Evolutionary conservation across 1,139 yeast species (phyloP).

Genomic region (Magnusiomyces suaveolens): DNA sequence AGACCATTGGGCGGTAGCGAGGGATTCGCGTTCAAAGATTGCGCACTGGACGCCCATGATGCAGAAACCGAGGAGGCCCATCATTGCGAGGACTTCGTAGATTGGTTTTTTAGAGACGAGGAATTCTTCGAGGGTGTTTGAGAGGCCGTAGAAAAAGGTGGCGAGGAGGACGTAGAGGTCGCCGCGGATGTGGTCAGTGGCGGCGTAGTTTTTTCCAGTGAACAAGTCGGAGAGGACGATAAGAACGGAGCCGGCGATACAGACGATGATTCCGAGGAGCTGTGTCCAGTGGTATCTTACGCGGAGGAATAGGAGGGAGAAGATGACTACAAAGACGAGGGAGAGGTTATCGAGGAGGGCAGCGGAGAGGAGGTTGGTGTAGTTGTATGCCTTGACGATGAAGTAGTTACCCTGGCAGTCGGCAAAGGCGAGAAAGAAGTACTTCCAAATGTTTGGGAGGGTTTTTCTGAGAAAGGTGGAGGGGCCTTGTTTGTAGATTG

Average conservation of each 20-base stretch:
- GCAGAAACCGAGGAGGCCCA: constrained; percentile 36
- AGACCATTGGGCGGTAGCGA: constrained; percentile 34
- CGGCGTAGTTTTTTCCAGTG: constrained; percentile 34
- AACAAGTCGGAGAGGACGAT: constrained; percentile 35
- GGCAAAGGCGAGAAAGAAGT: constrained; percentile 35
- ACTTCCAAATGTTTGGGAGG: constrained; percentile 36
- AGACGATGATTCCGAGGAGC: constrained; percentile 34
- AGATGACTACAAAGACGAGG: constrained; percentile 36
- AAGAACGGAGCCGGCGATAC: constrained; percentile 38
- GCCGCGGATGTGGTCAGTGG: constrained; percentile 35
- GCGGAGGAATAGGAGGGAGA: constrained; percentile 35
- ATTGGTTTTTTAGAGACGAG: constrained; percentile 38
- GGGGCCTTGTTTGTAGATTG: constrained; percentile 34
- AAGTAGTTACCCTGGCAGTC: constrained; percentile 41
- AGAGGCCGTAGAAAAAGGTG: constrained; percentile 38
- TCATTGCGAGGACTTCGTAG: constrained; percentile 37
- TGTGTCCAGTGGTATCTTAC: constrained; percentile 41
- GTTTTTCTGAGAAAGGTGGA: constrained; percentile 27
- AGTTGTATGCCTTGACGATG: constrained; percentile 37
- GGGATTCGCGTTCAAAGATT: constrained; percentile 34
- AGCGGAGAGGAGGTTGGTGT: constrained; percentile 38
- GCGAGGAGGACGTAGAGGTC: constrained; percentile 38
- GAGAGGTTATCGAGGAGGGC: constrained; percentile 38
- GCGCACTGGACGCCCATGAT: constrained; percentile 39
- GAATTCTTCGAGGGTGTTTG: constrained; percentile 37